A percentile compares a stretch with the other conserved stretches of the same genome.
Conservation (phyloP, 305 asterid genomes). For the Fraxinus albicans region DNA sequence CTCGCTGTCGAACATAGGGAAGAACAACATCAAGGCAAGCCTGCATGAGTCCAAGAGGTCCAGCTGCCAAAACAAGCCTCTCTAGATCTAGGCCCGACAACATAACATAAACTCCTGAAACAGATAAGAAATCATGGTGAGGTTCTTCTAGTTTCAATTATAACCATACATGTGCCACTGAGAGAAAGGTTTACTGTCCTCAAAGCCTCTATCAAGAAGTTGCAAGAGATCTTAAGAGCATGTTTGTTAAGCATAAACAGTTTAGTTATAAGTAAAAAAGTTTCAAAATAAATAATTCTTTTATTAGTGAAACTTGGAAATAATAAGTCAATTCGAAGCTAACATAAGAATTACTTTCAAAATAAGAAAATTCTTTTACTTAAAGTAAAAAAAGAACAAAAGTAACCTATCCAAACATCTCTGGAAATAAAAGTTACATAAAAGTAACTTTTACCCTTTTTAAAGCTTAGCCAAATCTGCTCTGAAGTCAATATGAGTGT, state of each 20-base stretch:
- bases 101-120: constrained; percentile 94
- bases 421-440: not conserved
- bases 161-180: not conserved
- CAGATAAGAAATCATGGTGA: constrained; percentile 28
- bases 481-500: not conserved
- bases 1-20: constrained; percentile 83
- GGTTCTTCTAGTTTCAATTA: constrained; percentile 1
- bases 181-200: not conserved
- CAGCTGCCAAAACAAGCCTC: constrained; percentile 93
- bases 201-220: not conserved
- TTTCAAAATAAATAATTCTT: not conserved
- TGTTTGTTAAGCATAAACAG: not conserved
- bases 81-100: constrained; percentile 97
- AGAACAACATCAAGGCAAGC: constrained; percentile 92
- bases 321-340: not conserved
- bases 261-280: not conserved
- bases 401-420: not conserved
- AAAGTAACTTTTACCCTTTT: not conserved
- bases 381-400: not conserved
- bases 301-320: not conserved
- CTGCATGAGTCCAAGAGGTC: constrained; percentile 97
- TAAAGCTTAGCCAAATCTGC: not conserved
- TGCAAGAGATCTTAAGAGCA: not conserved
- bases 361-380: no score
- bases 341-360: not conserved